Percentiles rank a stretch among this genome's conserved stretches.
Evolutionary conservation across 2,329 filamentous ascomycete genomes (phyloP).

Genomic region (Westerdykella sp.): DNA sequence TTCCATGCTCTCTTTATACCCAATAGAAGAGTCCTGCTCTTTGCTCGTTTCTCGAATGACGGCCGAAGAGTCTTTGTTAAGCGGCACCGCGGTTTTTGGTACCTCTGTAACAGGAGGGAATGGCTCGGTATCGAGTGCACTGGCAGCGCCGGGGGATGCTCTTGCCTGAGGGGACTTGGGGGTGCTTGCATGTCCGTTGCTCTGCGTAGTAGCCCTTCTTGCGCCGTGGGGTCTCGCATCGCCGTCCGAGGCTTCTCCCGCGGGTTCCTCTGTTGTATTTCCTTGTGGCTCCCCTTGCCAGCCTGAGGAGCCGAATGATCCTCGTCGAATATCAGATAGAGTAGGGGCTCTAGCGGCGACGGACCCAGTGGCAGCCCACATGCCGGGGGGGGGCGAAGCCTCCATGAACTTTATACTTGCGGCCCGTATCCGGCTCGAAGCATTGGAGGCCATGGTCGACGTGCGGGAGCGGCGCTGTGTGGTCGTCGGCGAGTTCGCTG

Average conservation of each 20-base stretch:
- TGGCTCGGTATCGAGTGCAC: conserved; percentile 9
- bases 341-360: conserved; percentile 39
- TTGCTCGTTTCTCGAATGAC: background rate
- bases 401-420: conserved; percentile 36
- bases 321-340: conserved; percentile 38
- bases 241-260: conserved; percentile 7
- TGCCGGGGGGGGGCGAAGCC: conserved; percentile 35
- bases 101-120: conserved; percentile 26
- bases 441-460: conserved; percentile 28
- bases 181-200: conserved; percentile 2
- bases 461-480: conserved; percentile 17
- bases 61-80: no score
- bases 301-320: conserved; percentile 30
- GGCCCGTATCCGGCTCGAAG: conserved; percentile 23
- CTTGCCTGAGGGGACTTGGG: background rate
- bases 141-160: no score
- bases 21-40: background rate
- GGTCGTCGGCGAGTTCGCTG: conserved; percentile 11
- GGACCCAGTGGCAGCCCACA: conserved; percentile 42
- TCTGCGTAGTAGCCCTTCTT: conserved; percentile 6
- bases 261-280: conserved; percentile 12
- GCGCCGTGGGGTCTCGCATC: conserved; percentile 13
- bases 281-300: conserved; percentile 29
- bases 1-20: background rate
- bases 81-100: conserved; percentile 13